Base-by-base conservation (phyloP, 106 monocot genomes). In the Dendrobium catenatum region DNA sequence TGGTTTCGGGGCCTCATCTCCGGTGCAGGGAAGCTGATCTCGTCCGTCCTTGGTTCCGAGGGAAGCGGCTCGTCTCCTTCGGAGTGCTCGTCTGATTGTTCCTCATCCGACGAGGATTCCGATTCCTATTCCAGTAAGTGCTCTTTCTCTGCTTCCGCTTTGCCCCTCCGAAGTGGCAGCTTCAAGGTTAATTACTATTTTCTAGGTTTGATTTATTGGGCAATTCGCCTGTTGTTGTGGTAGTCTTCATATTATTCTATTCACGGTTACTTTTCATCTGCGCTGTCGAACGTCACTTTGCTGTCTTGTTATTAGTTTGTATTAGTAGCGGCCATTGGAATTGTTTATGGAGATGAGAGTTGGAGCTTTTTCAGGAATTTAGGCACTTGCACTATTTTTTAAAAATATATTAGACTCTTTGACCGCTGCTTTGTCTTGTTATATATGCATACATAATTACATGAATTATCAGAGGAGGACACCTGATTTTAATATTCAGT, bases 1-100 rank as follows among this genome's bases (percentile, higher is more conserved):
- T 92, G 85, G 89, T 64, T 89, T 48, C 47, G 55, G 9, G 84
- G 88, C 64, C 51, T 92, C 55, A 59, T 92, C 56, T 86, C 87
- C 72, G 82, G 88, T 33, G 92, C 92, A 0, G 88, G 87, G 54
- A 89, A 85, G 82, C 79, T 92, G 73, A 80, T 92, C 55, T 92
- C 92, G 19, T 86, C 92, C 40, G 89, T 89, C 3, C 88, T 92
- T 77, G 43, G 76, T 72, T 87, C 85, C 41, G 82, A 85, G 4
- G 74, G 43, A 42, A 51, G 61, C n/a, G 58, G 42, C 68, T 85
- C 82, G 18, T 64, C 81, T 9, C 42, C 54, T 9, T 88, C 75
- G n/a, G 76, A 76, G 9, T 26, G 48, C 18, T 55, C 73, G 40
- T 81, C 75, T 15, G 74, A 74, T n/a, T 75, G 29, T 55, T 55